Base-by-base conservation (phyloP, 257 asterid genomes). In the Misopates orontium region DNA sequence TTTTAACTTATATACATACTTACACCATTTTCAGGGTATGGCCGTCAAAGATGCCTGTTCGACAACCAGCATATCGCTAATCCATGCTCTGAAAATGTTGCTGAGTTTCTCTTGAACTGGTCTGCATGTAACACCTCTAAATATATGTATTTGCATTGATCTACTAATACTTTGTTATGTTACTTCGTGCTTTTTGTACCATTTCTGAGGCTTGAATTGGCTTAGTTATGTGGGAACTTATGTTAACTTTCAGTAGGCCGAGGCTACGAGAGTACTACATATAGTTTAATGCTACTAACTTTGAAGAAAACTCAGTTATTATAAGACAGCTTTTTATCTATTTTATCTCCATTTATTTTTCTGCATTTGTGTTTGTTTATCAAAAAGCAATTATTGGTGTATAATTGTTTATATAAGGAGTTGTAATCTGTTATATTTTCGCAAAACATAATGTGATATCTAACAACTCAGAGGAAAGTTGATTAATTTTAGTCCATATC, bases 11-110 rank as follows among this genome's bases (percentile, higher is more conserved):
- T n/a, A n/a, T n/a, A n/a, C n/a, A n/a, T n/a, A n/a, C n/a, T n/a
- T n/a, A n/a, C n/a, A n/a, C n/a, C n/a, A n/a, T n/a, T n/a, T n/a
- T 71, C 87, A 91, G 96, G 83, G 94, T 86, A 53, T 83, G 94
- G 80, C 94, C 94, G 64, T 86, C 94, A n/a, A 86, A 86, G 86
- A 86, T 90, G 52, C 94, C 94, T 0, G 94, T 86, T 16, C 88
- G 94, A 45, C 90, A 90, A 20, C 94, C 86, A 14, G 56, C 81
- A 25, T 88, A 88, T 47, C 86, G 90, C 68, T 78, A 57, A 40
- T 24, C 84, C 25, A 71, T 85, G 81, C 80, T 79, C 77, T 88
- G 77, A 80, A 70, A 52, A 45, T 21, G 42, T 60, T 64, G 67
- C 49, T 40, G 71, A 73, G 50, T 52, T 66, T 52, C 61, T 39